A percentile compares a stretch with the other conserved stretches of the same genome.
Conservation (phyloP, 1,139 yeast genomes). For the Candida mesenterica region DNA sequence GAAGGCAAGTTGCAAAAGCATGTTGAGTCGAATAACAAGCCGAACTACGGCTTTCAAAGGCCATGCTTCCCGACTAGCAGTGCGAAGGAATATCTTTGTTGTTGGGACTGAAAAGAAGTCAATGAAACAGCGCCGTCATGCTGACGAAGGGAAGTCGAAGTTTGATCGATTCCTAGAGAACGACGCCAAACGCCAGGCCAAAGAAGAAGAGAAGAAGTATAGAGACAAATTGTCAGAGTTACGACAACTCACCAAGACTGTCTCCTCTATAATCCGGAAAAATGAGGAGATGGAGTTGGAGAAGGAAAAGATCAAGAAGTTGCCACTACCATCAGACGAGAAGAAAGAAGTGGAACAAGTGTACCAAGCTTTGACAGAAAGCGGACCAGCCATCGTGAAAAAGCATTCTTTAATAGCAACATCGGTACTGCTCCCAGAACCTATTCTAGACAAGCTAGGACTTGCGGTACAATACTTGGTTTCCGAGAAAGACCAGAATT, state of each 20-base stretch:
- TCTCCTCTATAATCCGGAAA: constrained; percentile 21
- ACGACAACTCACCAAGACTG: constrained; percentile 20
- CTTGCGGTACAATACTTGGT: constrained; percentile 47
- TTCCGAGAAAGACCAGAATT: constrained; percentile 47
- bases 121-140: constrained; percentile 5
- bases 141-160: constrained; percentile 8
- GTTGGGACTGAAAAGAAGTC: constrained; percentile 11
- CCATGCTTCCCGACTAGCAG: constrained; percentile 2
- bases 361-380: constrained; percentile 10
- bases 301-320: constrained; percentile 14
- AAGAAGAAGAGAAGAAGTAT: constrained; percentile 22
- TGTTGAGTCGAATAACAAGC: constrained; percentile 1
- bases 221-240: constrained; percentile 19
- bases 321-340: constrained; percentile 24
- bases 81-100: constrained; percentile 5
- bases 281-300: constrained; percentile 15
- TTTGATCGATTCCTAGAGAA: constrained; percentile 19
- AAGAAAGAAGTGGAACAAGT: constrained; percentile 16
- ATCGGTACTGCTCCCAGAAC: constrained; percentile 36
- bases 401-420: constrained; percentile 17
- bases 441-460: constrained; percentile 45
- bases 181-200: constrained; percentile 19
- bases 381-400: constrained; percentile 5
- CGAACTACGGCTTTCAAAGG: neutral
- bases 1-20: neutral